Percentiles rank a stretch among this genome's conserved stretches.
Evolutionary conservation across 306 rosid species (phyloP).

Genomic region (Cicer arietinum): DNA sequence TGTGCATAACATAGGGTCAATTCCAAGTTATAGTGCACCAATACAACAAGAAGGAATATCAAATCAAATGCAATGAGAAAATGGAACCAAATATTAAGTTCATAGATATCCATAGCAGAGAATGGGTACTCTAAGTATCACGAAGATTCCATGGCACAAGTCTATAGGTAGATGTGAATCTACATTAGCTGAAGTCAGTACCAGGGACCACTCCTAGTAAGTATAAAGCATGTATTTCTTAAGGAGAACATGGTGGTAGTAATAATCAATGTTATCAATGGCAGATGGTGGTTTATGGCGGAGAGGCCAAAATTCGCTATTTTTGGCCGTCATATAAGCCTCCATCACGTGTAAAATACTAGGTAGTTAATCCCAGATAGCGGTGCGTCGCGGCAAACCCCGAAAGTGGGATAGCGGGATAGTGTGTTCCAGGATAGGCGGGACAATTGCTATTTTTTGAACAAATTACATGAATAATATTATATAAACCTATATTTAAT

Average conservation of each 20-base stretch:
- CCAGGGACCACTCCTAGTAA: constrained; percentile 15
- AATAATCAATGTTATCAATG: background rate
- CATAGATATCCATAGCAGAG: constrained; percentile 22
- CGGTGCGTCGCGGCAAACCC: no score
- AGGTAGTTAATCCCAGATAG: no score
- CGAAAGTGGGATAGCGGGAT: no score
- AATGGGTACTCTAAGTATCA: constrained; percentile 11
- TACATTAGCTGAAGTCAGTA: constrained; percentile 13
- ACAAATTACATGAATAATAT: no score
- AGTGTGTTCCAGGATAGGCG: no score
- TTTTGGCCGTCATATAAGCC: no score
- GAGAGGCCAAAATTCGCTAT: no score
- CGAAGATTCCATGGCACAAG: constrained; percentile 7
- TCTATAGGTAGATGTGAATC: constrained; percentile 9
- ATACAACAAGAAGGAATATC: constrained; percentile 36
- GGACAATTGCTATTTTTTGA: no score
- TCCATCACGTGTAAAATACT: no score
- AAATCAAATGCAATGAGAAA: constrained; percentile 23
- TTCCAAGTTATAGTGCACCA: constrained; percentile 23
- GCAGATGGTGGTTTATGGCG: no score
- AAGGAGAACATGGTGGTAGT: constrained; percentile 25
- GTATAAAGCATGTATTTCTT: constrained; percentile 1
- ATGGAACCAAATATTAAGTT: constrained; percentile 15
- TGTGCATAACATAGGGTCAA: constrained; percentile 42
- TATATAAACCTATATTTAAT: no score